phyloP scores from a whole-genome alignment of 2,329 filamentous ascomycete species.

The Fusarium compactum region DNA sequence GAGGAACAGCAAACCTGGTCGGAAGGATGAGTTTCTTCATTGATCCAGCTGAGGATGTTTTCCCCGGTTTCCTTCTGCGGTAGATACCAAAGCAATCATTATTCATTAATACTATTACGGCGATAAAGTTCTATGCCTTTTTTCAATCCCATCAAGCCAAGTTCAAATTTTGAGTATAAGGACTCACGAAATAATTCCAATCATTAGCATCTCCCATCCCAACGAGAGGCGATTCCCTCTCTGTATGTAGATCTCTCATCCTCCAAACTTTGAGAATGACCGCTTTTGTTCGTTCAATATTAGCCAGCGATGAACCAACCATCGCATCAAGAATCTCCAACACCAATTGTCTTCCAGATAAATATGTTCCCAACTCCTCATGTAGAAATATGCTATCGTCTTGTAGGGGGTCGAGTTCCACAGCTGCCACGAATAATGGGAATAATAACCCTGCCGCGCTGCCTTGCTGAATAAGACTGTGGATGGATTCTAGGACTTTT shows the following conservation, averaged over 20 bases:
- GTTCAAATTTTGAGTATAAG: conserved; percentile 47
- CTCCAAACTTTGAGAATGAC: conserved; percentile 63
- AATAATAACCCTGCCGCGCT: conserved; percentile 39
- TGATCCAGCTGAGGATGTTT: conserved; percentile 21
- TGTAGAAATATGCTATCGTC: conserved; percentile 21
- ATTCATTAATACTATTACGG: conserved; percentile 5
- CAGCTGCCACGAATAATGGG: conserved; percentile 40
- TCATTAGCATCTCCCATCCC: conserved; percentile 30
- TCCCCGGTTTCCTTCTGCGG: conserved; percentile 32
- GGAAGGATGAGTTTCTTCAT: conserved; percentile 40
- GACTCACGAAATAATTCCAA: conserved; percentile 46
- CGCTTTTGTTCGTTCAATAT: conserved; percentile 58
- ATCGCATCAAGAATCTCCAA: conserved; percentile 51
- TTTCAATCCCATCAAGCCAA: conserved; percentile 18
- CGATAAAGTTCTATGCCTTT: background rate
- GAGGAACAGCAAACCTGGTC: conserved; percentile 21
- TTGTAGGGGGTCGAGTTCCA: conserved; percentile 36
- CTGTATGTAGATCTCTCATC: conserved; percentile 52
- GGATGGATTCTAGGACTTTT: conserved; percentile 20
- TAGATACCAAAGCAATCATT: background rate
- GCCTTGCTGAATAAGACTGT: conserved; percentile 27
- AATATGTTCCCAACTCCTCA: background rate
- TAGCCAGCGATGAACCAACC: conserved; percentile 55
- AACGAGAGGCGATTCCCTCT: background rate
- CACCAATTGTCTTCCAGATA: conserved; percentile 34